Conservation (phyloP, 768 basidiomycete genomes). For the Boletus sensibilis region DNA sequence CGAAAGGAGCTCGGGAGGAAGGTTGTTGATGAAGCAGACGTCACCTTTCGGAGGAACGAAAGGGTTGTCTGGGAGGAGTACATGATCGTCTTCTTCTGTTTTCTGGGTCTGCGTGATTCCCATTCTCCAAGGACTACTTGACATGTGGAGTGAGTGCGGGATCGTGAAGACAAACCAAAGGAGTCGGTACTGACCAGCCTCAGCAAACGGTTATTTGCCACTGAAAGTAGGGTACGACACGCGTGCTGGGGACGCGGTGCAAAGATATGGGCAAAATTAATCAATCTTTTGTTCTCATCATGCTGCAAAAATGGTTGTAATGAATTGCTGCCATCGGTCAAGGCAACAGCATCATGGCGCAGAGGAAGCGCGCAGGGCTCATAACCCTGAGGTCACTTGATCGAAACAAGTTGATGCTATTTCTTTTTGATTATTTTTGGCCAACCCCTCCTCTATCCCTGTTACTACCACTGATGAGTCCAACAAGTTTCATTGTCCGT, state of each 20-base stretch:
- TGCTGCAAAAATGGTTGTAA: too few species aligned
- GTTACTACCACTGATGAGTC: too few species aligned
- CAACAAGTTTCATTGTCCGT: background rate
- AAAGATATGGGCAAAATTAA: background rate
- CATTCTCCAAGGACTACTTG: conserved; percentile 1
- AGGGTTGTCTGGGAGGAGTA: conserved; percentile 45
- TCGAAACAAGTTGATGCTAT: conserved; percentile 47
- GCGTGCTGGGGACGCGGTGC: background rate
- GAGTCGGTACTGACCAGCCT: background rate
- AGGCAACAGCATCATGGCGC: conserved; percentile 42
- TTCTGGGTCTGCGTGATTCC: conserved; percentile 2
- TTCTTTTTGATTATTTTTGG: background rate
- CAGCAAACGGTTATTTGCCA: background rate
- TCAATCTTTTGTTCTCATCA: background rate
- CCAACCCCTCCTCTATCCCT: too few species aligned
- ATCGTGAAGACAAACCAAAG: background rate
- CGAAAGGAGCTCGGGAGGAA: conserved; percentile 57
- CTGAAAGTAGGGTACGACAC: background rate
- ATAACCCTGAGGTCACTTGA: conserved; percentile 51
- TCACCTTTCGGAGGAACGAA: conserved; percentile 43
- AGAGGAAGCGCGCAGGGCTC: conserved; percentile 50
- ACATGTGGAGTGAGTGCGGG: background rate
- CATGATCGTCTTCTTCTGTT: background rate
- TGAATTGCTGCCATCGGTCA: fast-evolving
- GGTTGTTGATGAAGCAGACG: conserved; percentile 47